Conservation (phyloP, 495 filamentous ascomycete genomes). For the Aspergillus sclerotioniger region DNA sequence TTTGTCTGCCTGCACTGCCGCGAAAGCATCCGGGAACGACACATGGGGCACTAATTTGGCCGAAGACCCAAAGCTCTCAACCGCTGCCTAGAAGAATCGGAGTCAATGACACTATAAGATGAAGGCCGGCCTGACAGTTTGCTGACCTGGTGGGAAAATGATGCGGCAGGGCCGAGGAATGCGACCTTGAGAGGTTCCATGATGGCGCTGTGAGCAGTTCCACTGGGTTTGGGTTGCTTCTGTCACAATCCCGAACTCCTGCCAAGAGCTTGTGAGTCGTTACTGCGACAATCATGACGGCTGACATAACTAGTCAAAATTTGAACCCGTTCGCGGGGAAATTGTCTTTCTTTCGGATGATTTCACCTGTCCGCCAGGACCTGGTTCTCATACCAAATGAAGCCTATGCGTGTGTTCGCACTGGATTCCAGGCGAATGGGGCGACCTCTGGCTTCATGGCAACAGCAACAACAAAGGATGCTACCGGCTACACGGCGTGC, state of each 20-base stretch:
- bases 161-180: conserved; percentile 79
- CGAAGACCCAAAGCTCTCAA: conserved; percentile 56
- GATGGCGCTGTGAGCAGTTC: not conserved
- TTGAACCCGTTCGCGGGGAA: not conserved
- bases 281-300: not conserved
- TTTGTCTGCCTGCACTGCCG: conserved; percentile 62
- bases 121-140: conserved; percentile 10
- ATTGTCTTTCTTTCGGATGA: not conserved
- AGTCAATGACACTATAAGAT: conserved; percentile 16
- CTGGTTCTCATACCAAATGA: too few relatives aligned
- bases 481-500: conserved; percentile 13
- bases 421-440: not conserved
- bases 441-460: conserved; percentile 5
- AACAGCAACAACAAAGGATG: not conserved
- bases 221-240: not conserved
- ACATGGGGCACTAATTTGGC: conserved; percentile 55
- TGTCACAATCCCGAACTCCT: not conserved
- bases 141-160: conserved; percentile 88
- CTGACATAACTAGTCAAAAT: conserved; percentile 4
- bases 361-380: too few relatives aligned
- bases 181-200: conserved; percentile 53
- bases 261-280: not conserved
- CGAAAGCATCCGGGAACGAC: conserved; percentile 72
- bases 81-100: conserved; percentile 56
- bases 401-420: too few relatives aligned